Percentiles rank a stretch among this genome's conserved stretches.
Conservation (phyloP, 2,329 filamentous ascomycete genomes). For the Xylaria sp. region DNA sequence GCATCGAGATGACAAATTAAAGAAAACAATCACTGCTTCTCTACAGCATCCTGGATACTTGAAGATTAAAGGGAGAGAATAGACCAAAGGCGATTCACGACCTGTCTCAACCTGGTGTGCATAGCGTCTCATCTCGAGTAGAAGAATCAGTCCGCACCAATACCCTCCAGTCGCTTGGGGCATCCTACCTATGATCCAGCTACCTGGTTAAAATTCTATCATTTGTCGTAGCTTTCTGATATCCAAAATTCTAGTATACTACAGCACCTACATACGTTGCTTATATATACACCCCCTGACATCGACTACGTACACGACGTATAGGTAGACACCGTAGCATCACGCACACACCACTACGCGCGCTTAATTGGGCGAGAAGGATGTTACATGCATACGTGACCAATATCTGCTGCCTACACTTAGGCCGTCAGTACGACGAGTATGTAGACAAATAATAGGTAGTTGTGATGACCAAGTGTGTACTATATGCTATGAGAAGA, state of each 20-base stretch:
- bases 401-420: conserved; percentile 7
- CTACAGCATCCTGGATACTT: not conserved
- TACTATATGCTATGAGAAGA: not conserved
- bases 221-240: conserved; percentile 2
- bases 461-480: not conserved
- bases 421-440: not conserved
- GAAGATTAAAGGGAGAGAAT: not conserved
- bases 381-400: conserved; percentile 21
- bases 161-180: not conserved
- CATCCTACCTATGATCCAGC: not conserved
- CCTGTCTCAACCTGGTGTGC: not conserved
- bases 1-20: not conserved
- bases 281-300: conserved; percentile 18
- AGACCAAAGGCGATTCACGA: not conserved
- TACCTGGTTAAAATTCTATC: conserved; percentile 6
- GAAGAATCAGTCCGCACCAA: not conserved
- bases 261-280: not conserved
- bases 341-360: conserved; percentile 1
- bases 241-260: not conserved
- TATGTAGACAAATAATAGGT: not conserved
- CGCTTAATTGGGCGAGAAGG: conserved; percentile 5
- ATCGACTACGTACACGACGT: not conserved
- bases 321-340: conserved; percentile 24
- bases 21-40: not conserved
- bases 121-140: not conserved